These are phyloP conservation scores for Xylaria longipes DNA, from an alignment of 495 filamentous ascomycete genomes.

Conservation along the genomic window DNA sequence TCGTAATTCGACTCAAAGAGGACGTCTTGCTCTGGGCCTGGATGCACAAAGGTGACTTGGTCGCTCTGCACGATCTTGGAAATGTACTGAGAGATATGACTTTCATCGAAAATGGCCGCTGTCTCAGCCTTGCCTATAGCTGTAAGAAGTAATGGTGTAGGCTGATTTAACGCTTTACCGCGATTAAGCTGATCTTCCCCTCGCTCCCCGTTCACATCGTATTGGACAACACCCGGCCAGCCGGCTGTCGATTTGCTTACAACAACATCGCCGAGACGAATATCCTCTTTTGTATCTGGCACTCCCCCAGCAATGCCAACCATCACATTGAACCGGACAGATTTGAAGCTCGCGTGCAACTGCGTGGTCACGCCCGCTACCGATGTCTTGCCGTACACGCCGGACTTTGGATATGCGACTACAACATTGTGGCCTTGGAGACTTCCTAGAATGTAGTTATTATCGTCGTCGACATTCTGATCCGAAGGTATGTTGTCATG, in stretches of 20 bases:
- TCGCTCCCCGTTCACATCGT: background rate
- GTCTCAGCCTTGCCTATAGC: background rate
- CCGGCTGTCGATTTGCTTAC: background rate
- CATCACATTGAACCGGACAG: background rate
- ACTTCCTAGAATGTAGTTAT: constrained; percentile 8
- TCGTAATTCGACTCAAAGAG: background rate
- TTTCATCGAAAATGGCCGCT: background rate
- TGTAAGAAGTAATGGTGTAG: background rate
- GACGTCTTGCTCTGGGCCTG: constrained; percentile 15
- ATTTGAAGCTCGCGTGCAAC: background rate
- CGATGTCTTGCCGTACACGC: background rate
- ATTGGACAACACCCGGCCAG: background rate
- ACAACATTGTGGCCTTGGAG: constrained; percentile 8
- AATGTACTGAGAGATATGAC: background rate
- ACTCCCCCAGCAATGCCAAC: constrained; percentile 7
- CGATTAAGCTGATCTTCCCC: background rate
- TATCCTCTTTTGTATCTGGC: background rate
- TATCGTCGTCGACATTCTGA: constrained; percentile 22
- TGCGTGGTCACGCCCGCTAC: background rate
- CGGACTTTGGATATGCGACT: background rate
- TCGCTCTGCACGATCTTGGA: constrained; percentile 1
- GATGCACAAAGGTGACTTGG: background rate
- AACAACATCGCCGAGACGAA: constrained; percentile 11
- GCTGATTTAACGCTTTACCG: background rate
- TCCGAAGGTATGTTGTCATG: constrained; percentile 35